Evolutionary conservation across 441 rosid species (phyloP), one percentile per base, ranked within the genome.

Genomic region (Euphorbia corollata): DNA sequence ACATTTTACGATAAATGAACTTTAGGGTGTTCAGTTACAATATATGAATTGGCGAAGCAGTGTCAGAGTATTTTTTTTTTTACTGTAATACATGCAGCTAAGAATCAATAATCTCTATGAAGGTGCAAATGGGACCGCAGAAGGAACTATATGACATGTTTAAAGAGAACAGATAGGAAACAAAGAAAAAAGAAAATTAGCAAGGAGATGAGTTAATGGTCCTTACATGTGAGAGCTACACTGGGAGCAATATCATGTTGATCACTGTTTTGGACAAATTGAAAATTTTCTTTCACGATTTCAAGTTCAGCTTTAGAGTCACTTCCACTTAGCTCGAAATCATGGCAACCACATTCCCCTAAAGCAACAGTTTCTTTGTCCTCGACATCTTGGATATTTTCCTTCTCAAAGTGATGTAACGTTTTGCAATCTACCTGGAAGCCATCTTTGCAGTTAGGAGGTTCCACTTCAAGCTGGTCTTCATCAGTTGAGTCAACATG

Each of bases 171-270:
- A 32, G 30, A 50, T 38, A 18, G 45, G 1, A 39, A 7, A 6
- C 45, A 39, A 39, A 39, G 9, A 20, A 56, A 57, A 9, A 12
- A 10, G 53, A 51, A 3, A 45, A 41, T 51, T 23, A 24, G 11
- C 9, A 48, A 32, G 15, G 19, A 34, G 39, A 61, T 58, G 45
- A 60, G 22, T 22, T 8, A 55, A 10, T 36, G 24, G 60, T 53
- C 50, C 56, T 61, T 30, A 68, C 74, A 22, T 65, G 48, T 64
- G 58, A 48, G 20, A 76, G 63, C 58, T 54, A 30, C 22, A 22
- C 12, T 38, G 41, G 34, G 59, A 20, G 54, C 20, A 19, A 63
- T 67, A 23, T 16, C 39, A 45, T 50, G 56, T 68, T 75, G 27
- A 20, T 9, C 55, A 51, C 16, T 34, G 13, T 65, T 55, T 45